Evolutionary conservation across 139 green algal species (phyloP).

Genomic region (Coelastrella sp.): DNA sequence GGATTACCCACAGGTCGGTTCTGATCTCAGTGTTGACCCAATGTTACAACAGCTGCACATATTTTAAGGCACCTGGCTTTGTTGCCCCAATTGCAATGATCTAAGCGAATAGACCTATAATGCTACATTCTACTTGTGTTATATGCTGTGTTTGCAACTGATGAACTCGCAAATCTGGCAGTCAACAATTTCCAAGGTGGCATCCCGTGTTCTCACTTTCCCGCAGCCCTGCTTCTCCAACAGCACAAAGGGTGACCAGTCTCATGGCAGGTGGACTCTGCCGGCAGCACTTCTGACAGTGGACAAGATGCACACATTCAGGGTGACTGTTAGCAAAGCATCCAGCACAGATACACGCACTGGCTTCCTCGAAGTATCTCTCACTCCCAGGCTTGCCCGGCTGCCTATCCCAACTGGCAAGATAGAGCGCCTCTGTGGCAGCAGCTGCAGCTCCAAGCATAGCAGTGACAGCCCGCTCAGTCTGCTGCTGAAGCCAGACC

Average conservation of each 20-base stretch:
- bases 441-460: conserved; percentile 1
- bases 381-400: background rate
- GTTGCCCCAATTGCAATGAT: too few relatives aligned
- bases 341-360: background rate
- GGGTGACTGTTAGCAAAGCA: background rate
- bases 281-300: background rate
- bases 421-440: background rate
- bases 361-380: too few relatives aligned
- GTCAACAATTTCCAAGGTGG: background rate
- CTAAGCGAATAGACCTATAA: background rate
- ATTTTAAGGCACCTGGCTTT: too few relatives aligned
- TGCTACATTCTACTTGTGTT: too few relatives aligned
- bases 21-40: background rate
- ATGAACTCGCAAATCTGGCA: background rate
- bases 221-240: background rate
- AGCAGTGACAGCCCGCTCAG: background rate
- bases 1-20: background rate
- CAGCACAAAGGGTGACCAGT: background rate
- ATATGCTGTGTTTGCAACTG: too few relatives aligned
- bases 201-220: background rate
- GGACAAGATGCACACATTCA: conserved; percentile 18
- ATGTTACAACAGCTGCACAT: too few relatives aligned
- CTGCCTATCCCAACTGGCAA: conserved; percentile 10
- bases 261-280: background rate
- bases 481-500: background rate